Evolutionary conservation across 345 rosid genomes (phyloP).

Genomic region (Noccaea caerulescens): DNA sequence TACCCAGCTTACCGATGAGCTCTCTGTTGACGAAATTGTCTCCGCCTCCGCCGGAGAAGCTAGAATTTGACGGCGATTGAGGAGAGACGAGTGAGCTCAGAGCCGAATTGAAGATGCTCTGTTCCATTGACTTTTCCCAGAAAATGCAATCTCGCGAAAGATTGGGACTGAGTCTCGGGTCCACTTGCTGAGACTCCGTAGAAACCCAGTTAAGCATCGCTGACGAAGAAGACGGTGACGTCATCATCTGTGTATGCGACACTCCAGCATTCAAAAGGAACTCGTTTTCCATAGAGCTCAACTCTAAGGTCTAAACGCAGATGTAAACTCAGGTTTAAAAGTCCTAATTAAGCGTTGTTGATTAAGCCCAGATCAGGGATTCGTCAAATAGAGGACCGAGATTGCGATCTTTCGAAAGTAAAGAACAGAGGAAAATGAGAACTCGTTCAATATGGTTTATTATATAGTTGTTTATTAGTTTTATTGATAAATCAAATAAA

Average conservation of each 20-base stretch:
- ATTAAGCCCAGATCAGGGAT: slow-evolving; percentile 23
- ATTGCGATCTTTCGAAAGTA: slow-evolving; percentile 29
- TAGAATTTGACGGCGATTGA: slow-evolving; percentile 62
- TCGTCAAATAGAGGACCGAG: slow-evolving; percentile 17
- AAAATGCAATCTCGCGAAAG: slow-evolving; percentile 42
- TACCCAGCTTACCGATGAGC: slow-evolving; percentile 66
- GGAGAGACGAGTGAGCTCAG: slow-evolving; percentile 79
- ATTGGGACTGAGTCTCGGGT: slow-evolving; percentile 34
- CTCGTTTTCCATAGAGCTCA: slow-evolving; percentile 51
- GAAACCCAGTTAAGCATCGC: slow-evolving; percentile 48
- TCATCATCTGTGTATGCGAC: slow-evolving; percentile 36
- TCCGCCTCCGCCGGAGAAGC: slow-evolving; percentile 53
- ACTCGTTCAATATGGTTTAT: slow-evolving; percentile 43
- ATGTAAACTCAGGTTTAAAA: neutral
- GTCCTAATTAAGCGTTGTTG: neutral
- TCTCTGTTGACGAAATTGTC: slow-evolving; percentile 55
- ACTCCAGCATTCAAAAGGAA: slow-evolving; percentile 49
- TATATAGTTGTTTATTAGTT: slow-evolving; percentile 37
- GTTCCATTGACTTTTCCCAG: slow-evolving; percentile 66
- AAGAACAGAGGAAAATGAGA: slow-evolving; percentile 31
- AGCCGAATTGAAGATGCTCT: slow-evolving; percentile 63
- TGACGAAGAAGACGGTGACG: slow-evolving; percentile 39
- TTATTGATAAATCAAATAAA: slow-evolving; percentile 16
- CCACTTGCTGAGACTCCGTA: slow-evolving; percentile 40
- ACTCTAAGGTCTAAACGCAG: neutral